Base-by-base conservation (phyloP, 2,329 filamentous ascomycete genomes). In the Ophiostoma novo-ulmi region DNA sequence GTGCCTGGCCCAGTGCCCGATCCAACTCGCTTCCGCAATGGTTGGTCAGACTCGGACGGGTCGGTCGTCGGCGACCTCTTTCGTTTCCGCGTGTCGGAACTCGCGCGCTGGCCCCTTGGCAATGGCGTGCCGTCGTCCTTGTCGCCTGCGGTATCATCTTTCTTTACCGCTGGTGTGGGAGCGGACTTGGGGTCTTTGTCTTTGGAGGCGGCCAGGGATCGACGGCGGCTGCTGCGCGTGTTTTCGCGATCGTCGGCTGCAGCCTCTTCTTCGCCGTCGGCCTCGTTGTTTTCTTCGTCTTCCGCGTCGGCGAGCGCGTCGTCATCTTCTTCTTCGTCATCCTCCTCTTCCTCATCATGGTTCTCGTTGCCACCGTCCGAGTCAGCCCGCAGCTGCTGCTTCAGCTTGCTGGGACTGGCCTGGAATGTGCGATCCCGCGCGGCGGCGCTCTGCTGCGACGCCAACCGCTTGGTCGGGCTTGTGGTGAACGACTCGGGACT, bases 381-480 rank as follows among this genome's bases (percentile, higher is more conserved):
- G 35, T 83, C 81, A 35, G 81, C 80, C 68, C 79, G 80, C 67
- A 78, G 44, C 41, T 79, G 78, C 73, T 89, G 87, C 74, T 88
- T 88, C 72, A 93, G 85, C 81, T 93, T 94, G 83, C 90, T 94
- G 3, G 91, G 91, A 70, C 89, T 93, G n/a, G 72, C 73, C 52
- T 74, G 72, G 69, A 75, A 75, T 5, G 70, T 68, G 36, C 73
- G 73, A 20, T 72, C 72, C n/a, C 73, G 72, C 39, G 67, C 68
- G 10, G 38, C 65, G 7, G 65, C 65, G 61, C 36, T 38, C 65
- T 67, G 63, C 22, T 71, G 71, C 2, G 69, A 36, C 6, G 70
- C 39, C 17, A 71, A 48, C 1, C 68, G 69, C 39, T 70, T 70
- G 31, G 70, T 72, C n/a, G 74, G 86, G 87, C 75, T 91, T 88